Evolutionary conservation across 2,329 filamentous ascomycete genomes (phyloP), one percentile per base, ranked within the genome.

Genomic region (Aspergillus tanneri): DNA sequence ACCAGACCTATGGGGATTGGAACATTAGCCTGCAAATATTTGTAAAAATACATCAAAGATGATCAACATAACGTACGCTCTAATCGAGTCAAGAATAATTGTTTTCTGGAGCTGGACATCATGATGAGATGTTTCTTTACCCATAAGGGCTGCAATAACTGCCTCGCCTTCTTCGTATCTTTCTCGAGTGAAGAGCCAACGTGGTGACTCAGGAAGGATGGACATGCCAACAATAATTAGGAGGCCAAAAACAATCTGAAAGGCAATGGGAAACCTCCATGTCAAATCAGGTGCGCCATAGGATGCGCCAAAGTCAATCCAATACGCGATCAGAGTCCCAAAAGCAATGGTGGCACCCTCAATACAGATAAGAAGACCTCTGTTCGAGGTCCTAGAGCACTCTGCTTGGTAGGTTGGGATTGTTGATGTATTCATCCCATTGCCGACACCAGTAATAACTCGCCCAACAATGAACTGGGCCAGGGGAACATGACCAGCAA

Each of bases 1-100:
- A n/a, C n/a, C n/a, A n/a, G n/a, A n/a, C n/a, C n/a, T n/a, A n/a
- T n/a, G n/a, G n/a, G n/a, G n/a, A n/a, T n/a, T n/a, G n/a, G n/a
- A n/a, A n/a, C n/a, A n/a, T n/a, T n/a, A n/a, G n/a, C n/a, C 55
- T 76, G 75, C 63, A 77, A 71, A 12, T 73, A 69, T 30, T 65
- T 60, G 50, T 52, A 60, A 47, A n/a, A n/a, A n/a, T n/a, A n/a
- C n/a, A n/a, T n/a, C n/a, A n/a, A n/a, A n/a, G n/a, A n/a, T n/a
- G n/a, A n/a, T n/a, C n/a, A n/a, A n/a, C n/a, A n/a, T n/a, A n/a
- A n/a, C n/a, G 10, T 50, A 45, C 18, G 48, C 45, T 19, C 74
- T 72, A 54, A 85, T 82, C 2, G 77, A 80, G 61, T 88, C 84
- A 19, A 80, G 66, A 19, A 85, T 82, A 1, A 84, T 81, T 39